Evolutionary conservation across 805 yeast genomes (phyloP).

Genomic region (Myxozyma udenii): DNA sequence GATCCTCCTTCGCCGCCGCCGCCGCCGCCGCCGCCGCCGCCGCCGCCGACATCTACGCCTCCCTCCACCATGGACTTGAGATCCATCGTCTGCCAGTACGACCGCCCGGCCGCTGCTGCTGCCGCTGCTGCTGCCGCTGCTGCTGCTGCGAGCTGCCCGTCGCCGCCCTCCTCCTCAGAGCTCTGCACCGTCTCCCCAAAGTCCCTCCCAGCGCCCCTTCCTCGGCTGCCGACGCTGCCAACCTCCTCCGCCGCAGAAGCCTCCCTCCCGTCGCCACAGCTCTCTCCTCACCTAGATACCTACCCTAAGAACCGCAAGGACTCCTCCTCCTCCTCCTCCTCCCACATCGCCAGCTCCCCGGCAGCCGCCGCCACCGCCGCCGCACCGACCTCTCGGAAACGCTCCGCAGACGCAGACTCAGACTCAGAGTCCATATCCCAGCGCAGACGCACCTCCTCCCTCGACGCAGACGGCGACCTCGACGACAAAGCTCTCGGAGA

Average conservation of each 20-base stretch:
- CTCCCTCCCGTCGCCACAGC: conserved; percentile 13
- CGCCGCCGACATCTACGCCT: neutral
- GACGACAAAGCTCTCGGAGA: neutral
- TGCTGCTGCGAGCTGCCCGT: neutral
- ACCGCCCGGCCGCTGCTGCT: neutral
- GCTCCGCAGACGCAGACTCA: neutral
- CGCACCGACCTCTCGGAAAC: neutral
- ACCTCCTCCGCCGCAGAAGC: conserved; percentile 3
- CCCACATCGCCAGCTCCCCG: neutral
- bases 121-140: neutral
- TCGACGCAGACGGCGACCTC: neutral
- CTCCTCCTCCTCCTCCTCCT: neutral
- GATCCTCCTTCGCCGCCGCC: neutral
- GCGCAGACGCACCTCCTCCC: neutral
- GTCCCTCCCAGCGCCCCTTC: neutral
- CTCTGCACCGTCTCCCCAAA: neutral
- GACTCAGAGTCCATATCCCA: conserved; percentile 1
- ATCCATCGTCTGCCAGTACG: conserved; percentile 20
- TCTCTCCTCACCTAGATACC: conserved; percentile 1
- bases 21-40: neutral
- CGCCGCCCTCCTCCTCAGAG: too few species aligned
- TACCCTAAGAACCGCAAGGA: neutral
- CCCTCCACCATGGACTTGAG: conserved; percentile 14
- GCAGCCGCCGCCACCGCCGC: neutral
- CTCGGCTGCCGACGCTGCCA: conserved; percentile 3